A percentile compares a stretch with the other conserved stretches of the same genome.
Conservation (phyloP, 1,284 basidiomycete species). For the Prillingera fragicola region DNA sequence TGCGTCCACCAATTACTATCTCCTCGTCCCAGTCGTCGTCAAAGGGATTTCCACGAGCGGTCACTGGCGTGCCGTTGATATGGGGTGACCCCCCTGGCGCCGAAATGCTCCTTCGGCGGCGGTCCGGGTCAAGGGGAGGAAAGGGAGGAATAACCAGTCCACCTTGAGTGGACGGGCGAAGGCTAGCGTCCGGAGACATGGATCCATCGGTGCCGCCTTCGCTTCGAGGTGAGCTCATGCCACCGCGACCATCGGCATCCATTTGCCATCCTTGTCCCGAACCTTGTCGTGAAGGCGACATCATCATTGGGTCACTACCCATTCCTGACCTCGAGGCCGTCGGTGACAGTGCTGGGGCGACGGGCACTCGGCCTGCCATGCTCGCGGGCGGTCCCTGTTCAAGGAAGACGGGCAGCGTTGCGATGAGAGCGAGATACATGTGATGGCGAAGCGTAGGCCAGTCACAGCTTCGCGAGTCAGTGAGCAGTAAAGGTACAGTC, state of each 20-base stretch:
- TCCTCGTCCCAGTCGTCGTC: slow-evolving; percentile 46
- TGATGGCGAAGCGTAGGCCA: slow-evolving; percentile 64
- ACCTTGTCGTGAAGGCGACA: neutral
- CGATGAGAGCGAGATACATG: slow-evolving; percentile 18
- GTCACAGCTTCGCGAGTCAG: slow-evolving; percentile 55
- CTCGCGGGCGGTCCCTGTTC: slow-evolving; percentile 8
- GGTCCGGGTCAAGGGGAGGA: slow-evolving; percentile 54
- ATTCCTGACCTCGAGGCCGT: neutral
- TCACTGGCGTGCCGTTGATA: slow-evolving; percentile 7
- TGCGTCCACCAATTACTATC: slow-evolving; percentile 50
- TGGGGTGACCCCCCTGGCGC: neutral
- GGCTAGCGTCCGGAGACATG: too few relatives aligned
- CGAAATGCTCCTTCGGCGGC: slow-evolving; percentile 50
- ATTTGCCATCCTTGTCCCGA: neutral
- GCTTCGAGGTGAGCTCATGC: neutral
- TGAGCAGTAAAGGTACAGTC: slow-evolving; percentile 13
- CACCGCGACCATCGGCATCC: neutral
- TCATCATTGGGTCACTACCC: neutral
- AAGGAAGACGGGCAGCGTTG: slow-evolving; percentile 22
- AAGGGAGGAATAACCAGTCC: slow-evolving; percentile 76
- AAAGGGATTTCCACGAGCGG: slow-evolving; percentile 12
- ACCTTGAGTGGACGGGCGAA: slow-evolving; percentile 49
- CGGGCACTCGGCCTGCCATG: slow-evolving; percentile 2
- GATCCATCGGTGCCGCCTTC: too few relatives aligned
- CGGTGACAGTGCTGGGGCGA: slow-evolving; percentile 1